Percentiles rank a stretch among this genome's conserved stretches.
Conservation (phyloP, 2,329 filamentous ascomycete genomes). For the Colletotrichum lini region DNA sequence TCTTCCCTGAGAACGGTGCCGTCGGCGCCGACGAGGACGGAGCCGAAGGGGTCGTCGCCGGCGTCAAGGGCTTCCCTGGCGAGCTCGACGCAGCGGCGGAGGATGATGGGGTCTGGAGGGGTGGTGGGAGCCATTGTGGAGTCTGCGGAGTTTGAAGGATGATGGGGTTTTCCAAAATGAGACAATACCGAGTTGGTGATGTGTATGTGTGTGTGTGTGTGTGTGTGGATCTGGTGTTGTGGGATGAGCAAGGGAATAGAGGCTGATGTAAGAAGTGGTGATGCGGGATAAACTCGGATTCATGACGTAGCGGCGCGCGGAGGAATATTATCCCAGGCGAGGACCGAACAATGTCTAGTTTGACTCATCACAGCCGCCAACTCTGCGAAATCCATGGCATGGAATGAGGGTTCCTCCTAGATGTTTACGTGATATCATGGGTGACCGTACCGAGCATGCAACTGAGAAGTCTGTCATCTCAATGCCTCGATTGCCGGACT, state of each 20-base stretch:
- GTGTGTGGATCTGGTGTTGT: neutral
- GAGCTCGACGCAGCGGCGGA: constrained; percentile 49
- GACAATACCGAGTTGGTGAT: too few species aligned
- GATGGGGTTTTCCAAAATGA: too few species aligned
- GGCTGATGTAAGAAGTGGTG: neutral
- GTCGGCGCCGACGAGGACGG: constrained; percentile 50
- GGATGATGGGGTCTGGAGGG: constrained; percentile 33
- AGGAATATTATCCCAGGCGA: constrained; percentile 15
- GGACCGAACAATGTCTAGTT: too few species aligned
- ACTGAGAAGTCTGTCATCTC: too few species aligned
- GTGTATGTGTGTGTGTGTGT: neutral
- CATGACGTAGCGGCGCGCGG: constrained; percentile 17
- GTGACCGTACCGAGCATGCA: too few species aligned
- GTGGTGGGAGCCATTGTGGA: constrained; percentile 33
- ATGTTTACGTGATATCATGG: too few species aligned
- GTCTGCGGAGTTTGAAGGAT: neutral
- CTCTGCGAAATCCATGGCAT: too few species aligned
- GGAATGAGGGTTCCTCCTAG: too few species aligned
- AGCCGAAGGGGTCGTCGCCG: constrained; percentile 55
- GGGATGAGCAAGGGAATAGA: neutral
- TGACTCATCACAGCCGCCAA: neutral
- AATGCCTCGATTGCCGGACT: too few species aligned
- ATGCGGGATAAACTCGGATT: constrained; percentile 16
- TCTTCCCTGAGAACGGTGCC: constrained; percentile 50
- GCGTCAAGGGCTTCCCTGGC: constrained; percentile 54